Evolutionary conservation across 139 green algal species (phyloP), one percentile per base, ranked within the genome.

Genomic region (Diplosphaera chodatii): DNA sequence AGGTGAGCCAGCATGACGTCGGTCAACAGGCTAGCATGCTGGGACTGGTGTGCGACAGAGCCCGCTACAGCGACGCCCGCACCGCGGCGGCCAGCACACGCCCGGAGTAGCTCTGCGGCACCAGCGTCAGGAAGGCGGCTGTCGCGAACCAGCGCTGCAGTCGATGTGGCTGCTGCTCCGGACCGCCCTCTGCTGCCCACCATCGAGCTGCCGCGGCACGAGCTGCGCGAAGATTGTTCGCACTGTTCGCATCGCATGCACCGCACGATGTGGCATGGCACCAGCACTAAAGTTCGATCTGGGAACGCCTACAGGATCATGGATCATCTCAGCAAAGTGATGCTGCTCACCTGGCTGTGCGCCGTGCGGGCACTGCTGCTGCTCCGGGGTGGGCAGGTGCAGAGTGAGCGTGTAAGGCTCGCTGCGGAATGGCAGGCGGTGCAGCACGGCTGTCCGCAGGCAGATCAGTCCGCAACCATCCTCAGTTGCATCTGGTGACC

Each of bases 141-240:
- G 87, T 37, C 0, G 79, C 82, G 69, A 96, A 91, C 90, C 89
- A 96, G 40, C 84, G 78, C 77, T 91, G 88, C 70, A 95, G 74
- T 63, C 85, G 87, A 74, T 89, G 80, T 1, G 65, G 32, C 66
- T 68, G 63, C 55, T 75, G 66, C 6, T 27, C 31, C 22, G 23
- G 55, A 4, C 37, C 23, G 30, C 28, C 59, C 63, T 15, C 67
- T 32, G 48, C 55, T 48, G 56, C 16, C 48, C 48, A 59, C 48
- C 48, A 59, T 3, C 25, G 62, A 25, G 40, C 30, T 5, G 65
- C 68, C 34, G 40, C 37, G 37, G 63, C 33, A 77, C 68, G 63
- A 76, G 48, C 3, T 75, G 64, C 63, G 77, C 3, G 40, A n/a
- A n/a, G n/a, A n/a, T n/a, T n/a, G n/a, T n/a, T n/a, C n/a, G n/a